Evolutionary conservation across 345 rosid genomes (phyloP), one percentile per base, ranked within the genome.

Genomic region (Litchi chinensis): DNA sequence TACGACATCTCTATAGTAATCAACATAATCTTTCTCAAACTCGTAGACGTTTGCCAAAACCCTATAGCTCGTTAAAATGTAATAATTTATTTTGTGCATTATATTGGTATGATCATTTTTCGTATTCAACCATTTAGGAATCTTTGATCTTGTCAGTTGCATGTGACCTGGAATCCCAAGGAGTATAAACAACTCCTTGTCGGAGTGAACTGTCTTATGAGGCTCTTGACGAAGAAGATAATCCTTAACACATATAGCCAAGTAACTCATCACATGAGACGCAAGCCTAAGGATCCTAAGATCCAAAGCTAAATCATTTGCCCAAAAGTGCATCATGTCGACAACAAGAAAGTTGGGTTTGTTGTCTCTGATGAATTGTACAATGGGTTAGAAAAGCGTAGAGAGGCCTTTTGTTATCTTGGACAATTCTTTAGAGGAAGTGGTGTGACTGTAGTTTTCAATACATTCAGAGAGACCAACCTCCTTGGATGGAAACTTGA

Each of bases 1-100:
- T 48, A 66, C 22, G 11, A 39, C 44, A 66, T 66, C 19, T 37
- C 19, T 8, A 10, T 32, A 15, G 68, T 39, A 32, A 66, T 66
- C 10, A 66, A 24, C 46, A 39, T 65, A 37, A 28, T 37, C 44
- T 37, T 32, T 65, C 44, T 66, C 24, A 46, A 37, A 66, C 70
- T 66, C 70, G 39, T 65, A 32, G 44, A 37, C 39, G 46, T 66
- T 10, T 22, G 39, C 70, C 70, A 39, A 66, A 66, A 39, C 70
- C 21, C 46, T 48, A 16, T 16, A 65, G 70, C 70, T 66, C 24
- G 39, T 66, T 37, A 21, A 9, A 37, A 66, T 43, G 10, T 46
- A 66, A 10, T 66, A 46, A 21, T 66, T 21, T 3, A 65, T 65
- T 43, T 22, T 65, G 8, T 65, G 1, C 69, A 65, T 65, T 6